Evolutionary conservation across 768 basidiomycete species (phyloP).

Genomic region (Strobilomyces echinocephalus): DNA sequence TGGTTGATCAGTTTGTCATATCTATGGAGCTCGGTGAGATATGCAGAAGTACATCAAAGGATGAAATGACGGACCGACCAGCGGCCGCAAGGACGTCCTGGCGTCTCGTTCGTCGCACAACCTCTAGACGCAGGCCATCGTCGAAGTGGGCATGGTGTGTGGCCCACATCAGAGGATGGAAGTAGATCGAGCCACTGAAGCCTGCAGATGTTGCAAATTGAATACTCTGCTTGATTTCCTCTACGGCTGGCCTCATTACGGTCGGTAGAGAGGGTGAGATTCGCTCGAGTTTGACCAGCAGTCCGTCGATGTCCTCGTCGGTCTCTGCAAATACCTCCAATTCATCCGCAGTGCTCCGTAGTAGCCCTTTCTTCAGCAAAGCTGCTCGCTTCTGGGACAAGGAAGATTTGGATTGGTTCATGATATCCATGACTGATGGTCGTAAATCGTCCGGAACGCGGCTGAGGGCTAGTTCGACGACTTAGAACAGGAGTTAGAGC

Average conservation of each 20-base stretch:
- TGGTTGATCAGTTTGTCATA: slow-evolving; percentile 68
- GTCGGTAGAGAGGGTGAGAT: slow-evolving; percentile 48
- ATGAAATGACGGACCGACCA: slow-evolving; percentile 51
- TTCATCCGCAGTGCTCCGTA: slow-evolving; percentile 66
- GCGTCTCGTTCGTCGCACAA: slow-evolving; percentile 61
- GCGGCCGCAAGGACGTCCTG: slow-evolving; percentile 75
- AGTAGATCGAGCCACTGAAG: slow-evolving; percentile 55
- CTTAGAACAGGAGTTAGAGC: slow-evolving; percentile 34
- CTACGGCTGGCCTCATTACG: slow-evolving; percentile 46
- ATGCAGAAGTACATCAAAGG: neutral
- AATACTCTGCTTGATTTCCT: slow-evolving; percentile 61
- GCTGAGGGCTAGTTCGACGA: slow-evolving; percentile 59
- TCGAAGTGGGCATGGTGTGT: slow-evolving; percentile 62
- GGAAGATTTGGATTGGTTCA: slow-evolving; percentile 61
- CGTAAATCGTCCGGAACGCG: slow-evolving; percentile 58
- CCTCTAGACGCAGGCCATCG: slow-evolving; percentile 72
- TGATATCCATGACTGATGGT: slow-evolving; percentile 54
- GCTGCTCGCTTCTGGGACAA: slow-evolving; percentile 64
- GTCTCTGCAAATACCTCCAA: slow-evolving; percentile 64
- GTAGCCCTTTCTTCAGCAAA: slow-evolving; percentile 64
- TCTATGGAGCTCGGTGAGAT: slow-evolving; percentile 32
- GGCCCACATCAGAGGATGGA: slow-evolving; percentile 73
- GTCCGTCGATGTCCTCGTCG: slow-evolving; percentile 58
- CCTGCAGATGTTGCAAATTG: slow-evolving; percentile 58
- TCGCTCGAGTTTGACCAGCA: slow-evolving; percentile 55